Conservation (phyloP, 208 protist genomes). For the Leishmania arabica region DNA sequence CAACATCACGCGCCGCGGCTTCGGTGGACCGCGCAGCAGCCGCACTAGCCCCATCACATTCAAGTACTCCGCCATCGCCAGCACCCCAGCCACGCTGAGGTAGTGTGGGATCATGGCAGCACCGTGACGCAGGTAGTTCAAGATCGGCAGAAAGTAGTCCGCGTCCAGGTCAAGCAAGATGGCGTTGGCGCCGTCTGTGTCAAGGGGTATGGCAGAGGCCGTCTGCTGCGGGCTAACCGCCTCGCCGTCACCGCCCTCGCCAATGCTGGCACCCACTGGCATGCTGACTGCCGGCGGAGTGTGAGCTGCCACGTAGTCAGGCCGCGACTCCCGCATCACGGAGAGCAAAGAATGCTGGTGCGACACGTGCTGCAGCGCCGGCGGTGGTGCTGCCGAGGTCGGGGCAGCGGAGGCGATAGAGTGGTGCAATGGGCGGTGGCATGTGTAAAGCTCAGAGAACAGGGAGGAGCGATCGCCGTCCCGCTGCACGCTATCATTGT, state of each 20-base stretch:
- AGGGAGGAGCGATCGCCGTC: slow-evolving; percentile 6
- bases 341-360: not conserved
- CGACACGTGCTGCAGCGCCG: not conserved
- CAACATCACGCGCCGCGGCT: slow-evolving; percentile 53
- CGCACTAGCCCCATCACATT: slow-evolving; percentile 62
- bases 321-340: not conserved
- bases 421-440: not conserved
- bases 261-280: not conserved
- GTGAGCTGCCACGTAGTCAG: not conserved
- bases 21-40: slow-evolving; percentile 42
- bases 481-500: not conserved
- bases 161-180: slow-evolving; percentile 86
- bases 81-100: slow-evolving; percentile 53
- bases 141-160: slow-evolving; percentile 74
- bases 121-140: slow-evolving; percentile 84
- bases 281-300: not conserved
- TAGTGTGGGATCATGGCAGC: slow-evolving; percentile 60
- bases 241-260: slow-evolving; percentile 20
- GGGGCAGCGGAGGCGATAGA: not conserved
- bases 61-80: slow-evolving; percentile 80
- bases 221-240: slow-evolving; percentile 25
- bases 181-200: slow-evolving; percentile 58
- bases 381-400: not conserved
- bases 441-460: not conserved
- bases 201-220: slow-evolving; percentile 36